Conservation (phyloP, 1,284 basidiomycete genomes). For the Moniliella sp. region DNA sequence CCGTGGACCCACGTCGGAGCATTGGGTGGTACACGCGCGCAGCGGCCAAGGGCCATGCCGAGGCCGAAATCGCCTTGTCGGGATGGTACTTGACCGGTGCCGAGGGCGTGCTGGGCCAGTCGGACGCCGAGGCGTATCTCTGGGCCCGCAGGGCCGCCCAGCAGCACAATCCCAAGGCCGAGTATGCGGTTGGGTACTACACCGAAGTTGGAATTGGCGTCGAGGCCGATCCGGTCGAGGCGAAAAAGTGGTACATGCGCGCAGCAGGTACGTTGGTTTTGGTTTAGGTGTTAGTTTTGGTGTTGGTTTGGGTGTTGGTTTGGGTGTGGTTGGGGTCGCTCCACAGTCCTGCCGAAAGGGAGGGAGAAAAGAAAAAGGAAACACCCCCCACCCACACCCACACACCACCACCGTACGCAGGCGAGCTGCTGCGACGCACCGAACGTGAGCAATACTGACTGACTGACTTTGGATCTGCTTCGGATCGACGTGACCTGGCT, state of each 20-base stretch:
- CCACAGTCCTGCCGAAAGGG: too few relatives aligned
- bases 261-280: conserved; percentile 16
- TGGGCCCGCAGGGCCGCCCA: conserved; percentile 36
- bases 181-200: conserved; percentile 75
- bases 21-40: conserved; percentile 98
- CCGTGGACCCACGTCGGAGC: conserved; percentile 70
- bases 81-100: conserved; percentile 73
- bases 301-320: too few relatives aligned
- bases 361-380: too few relatives aligned
- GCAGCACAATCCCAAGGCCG: conserved; percentile 37
- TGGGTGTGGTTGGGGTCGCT: too few relatives aligned
- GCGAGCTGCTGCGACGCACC: too few relatives aligned
- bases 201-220: conserved; percentile 93
- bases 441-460: too few relatives aligned
- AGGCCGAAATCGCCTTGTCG: conserved; percentile 79
- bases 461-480: too few relatives aligned
- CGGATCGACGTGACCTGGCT: too few relatives aligned
- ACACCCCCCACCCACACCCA: neutral
- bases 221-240: conserved; percentile 79
- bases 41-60: conserved; percentile 76
- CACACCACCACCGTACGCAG: neutral
- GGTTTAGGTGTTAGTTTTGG: neutral
- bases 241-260: conserved; percentile 96
- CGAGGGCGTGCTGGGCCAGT: conserved; percentile 87
- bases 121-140: conserved; percentile 78